Base-by-base conservation (phyloP, 208 protist genomes). In the Trichomonas vaginalis region DNA sequence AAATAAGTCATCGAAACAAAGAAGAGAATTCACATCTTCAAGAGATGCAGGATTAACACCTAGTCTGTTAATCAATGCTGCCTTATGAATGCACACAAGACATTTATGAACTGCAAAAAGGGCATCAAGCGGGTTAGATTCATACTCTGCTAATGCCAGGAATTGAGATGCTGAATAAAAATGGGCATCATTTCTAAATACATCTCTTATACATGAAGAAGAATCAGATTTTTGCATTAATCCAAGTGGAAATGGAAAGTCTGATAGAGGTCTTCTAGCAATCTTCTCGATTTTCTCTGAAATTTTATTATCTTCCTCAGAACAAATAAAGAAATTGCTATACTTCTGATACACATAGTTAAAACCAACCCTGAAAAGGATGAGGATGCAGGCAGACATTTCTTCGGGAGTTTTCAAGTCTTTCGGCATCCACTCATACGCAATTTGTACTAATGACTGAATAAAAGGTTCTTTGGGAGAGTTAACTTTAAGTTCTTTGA, bases 1-100 rank as follows among this genome's bases (percentile, higher is more conserved):
- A 48, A 90, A 90, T 12, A 90, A n/a, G 21, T 90, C 82, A 48
- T 90, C 82, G n/a, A 90, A 90, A 90, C 82, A 90, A 2, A 90
- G 10, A 46, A 90, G 10, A n/a, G 35, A 37, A 46, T 90, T 90
- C 0, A 90, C 42, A 48, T 90, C 82, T 23, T 48, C 42, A 12
- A 90, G 21, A 21, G 8, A 35, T 39, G 82, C 82, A 10, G 42
- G 32, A 21, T 17, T 37, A 10, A 1, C 37, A 48, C n/a, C n/a
- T 37, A 48, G 32, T 90, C 42, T 9, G 42, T 48, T 90, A 9
- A 90, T 90, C n/a, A 90, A 14, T 21, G 82, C 82, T 9, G 23
- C 82, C 42, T 90, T 90, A 35, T 90, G 82, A 2, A 90, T 48
- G 2, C 10, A 46, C 17, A 90, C 48, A 10, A 90, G 32, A 35